phyloP scores from a whole-genome alignment of 306 rosid species.

The Gleditsia sinensis region DNA sequence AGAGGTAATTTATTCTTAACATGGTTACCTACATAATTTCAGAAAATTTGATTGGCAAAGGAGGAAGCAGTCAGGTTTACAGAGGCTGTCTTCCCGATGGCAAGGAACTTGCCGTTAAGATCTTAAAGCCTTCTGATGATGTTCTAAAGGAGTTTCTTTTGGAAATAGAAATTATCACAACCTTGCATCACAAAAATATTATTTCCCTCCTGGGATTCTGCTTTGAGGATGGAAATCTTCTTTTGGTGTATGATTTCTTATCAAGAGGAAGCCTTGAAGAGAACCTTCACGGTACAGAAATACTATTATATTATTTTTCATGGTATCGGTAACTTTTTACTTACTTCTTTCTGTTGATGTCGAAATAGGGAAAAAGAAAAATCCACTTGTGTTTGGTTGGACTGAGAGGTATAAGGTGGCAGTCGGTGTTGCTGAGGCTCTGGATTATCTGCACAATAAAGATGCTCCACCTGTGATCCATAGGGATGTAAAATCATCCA shows the following conservation, averaged over 20 bases:
- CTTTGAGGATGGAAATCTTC: conserved; percentile 79
- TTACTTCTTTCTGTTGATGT: conserved; percentile 32
- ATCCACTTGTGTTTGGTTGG: conserved; percentile 74
- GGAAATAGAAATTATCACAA: conserved; percentile 88
- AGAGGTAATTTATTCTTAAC: not conserved
- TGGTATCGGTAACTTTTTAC: not conserved
- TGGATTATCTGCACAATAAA: conserved; percentile 75
- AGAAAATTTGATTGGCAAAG: conserved; percentile 91
- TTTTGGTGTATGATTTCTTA: conserved; percentile 89
- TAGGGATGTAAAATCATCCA: conserved; percentile 90
- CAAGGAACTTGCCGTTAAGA: conserved; percentile 92
- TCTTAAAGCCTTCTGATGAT: conserved; percentile 83
- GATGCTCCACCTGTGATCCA: conserved; percentile 75
- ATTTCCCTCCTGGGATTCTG: conserved; percentile 92
- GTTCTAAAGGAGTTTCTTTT: conserved; percentile 72
- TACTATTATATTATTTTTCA: not conserved
- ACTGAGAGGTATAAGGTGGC: conserved; percentile 89
- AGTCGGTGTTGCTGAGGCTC: conserved; percentile 86
- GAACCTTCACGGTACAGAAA: conserved; percentile 75
- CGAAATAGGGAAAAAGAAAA: conserved; percentile 65
- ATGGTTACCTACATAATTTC: conserved; percentile 39
- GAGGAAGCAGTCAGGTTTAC: conserved; percentile 92
- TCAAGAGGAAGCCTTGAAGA: conserved; percentile 98
- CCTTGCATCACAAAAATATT: conserved; percentile 81
- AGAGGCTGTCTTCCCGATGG: conserved; percentile 88